phyloP scores from a whole-genome alignment of 2,329 filamentous ascomycete species.

The Fusarium armeniacum region DNA sequence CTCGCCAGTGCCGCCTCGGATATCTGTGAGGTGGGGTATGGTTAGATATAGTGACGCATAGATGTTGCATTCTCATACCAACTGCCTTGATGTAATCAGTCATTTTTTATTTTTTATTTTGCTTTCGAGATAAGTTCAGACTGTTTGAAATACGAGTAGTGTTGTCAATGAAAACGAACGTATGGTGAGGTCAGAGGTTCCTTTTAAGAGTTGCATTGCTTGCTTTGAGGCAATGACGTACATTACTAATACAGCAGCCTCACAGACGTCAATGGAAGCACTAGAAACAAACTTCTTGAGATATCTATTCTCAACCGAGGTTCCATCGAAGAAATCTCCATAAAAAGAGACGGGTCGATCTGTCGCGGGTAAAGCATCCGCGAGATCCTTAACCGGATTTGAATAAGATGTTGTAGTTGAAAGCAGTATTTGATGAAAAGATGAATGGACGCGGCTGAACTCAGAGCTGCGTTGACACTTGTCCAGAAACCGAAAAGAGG shows the following conservation, averaged over 20 bases:
- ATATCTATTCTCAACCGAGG: conserved; percentile 19
- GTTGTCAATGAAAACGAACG: conserved; percentile 6
- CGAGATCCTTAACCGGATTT: conserved; percentile 3
- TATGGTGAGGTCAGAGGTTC: conserved; percentile 17
- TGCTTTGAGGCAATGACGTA: conserved; percentile 34
- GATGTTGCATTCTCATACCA: conserved; percentile 52
- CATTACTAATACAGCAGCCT: conserved; percentile 48
- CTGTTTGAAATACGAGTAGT: not conserved
- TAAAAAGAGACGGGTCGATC: conserved; percentile 5
- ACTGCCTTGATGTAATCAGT: conserved; percentile 60
- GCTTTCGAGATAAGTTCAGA: conserved; percentile 5
- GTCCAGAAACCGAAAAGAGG: not conserved
- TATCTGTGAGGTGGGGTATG: conserved; percentile 59
- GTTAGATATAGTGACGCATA: conserved; percentile 29
- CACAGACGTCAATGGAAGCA: conserved; percentile 18
- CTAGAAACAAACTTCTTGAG: conserved; percentile 3
- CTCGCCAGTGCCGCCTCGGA: conserved; percentile 69
- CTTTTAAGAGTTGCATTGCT: conserved; percentile 7
- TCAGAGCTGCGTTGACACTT: not conserved
- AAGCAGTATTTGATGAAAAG: not conserved
- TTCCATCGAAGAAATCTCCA: conserved; percentile 2
- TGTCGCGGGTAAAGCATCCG: not conserved
- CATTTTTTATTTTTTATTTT: conserved; percentile 45
- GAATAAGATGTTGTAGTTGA: not conserved
- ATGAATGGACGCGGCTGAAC: not conserved